Percentiles rank a stretch among this genome's conserved stretches.
phyloP scores from a whole-genome alignment of 148 eudicot species.

The Mesembryanthemum crystallinum region DNA sequence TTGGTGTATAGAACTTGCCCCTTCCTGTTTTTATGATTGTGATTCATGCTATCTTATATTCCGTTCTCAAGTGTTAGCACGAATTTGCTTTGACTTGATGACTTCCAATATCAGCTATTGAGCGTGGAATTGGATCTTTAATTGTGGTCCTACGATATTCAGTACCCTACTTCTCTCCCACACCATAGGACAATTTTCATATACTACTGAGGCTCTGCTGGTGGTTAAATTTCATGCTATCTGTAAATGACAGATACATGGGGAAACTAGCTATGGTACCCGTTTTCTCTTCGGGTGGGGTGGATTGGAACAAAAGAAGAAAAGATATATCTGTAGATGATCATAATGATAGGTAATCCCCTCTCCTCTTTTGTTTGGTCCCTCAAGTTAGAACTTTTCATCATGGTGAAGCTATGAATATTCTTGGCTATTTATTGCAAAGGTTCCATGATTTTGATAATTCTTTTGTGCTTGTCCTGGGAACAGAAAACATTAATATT shows the following conservation, averaged over 20 bases:
- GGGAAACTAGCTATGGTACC: not conserved
- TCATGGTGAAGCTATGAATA: not conserved
- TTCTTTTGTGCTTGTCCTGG: not conserved
- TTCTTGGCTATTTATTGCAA: not conserved
- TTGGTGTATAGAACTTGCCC: not conserved
- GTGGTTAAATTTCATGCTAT: not conserved
- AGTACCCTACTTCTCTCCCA: conserved; percentile 56
- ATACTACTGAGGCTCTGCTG: conserved; percentile 44
- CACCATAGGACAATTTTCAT: conserved; percentile 78
- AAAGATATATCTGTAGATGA: not conserved
- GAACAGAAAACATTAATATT: not conserved
- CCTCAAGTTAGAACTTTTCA: not conserved
- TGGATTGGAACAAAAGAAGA: not conserved
- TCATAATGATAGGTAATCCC: not conserved
- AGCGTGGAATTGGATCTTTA: conserved; percentile 86
- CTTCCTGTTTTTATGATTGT: not conserved
- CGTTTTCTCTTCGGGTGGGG: not conserved
- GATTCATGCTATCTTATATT: not conserved
- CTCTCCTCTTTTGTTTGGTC: not conserved
- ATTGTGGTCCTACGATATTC: conserved; percentile 75
- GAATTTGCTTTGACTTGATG: not conserved
- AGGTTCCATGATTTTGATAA: not conserved
- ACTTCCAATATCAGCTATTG: conserved; percentile 48
- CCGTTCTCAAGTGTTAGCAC: not conserved
- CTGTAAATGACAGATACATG: not conserved